phyloP scores from a whole-genome alignment of 306 rosid species.

The Cucurbita pepo region DNA sequence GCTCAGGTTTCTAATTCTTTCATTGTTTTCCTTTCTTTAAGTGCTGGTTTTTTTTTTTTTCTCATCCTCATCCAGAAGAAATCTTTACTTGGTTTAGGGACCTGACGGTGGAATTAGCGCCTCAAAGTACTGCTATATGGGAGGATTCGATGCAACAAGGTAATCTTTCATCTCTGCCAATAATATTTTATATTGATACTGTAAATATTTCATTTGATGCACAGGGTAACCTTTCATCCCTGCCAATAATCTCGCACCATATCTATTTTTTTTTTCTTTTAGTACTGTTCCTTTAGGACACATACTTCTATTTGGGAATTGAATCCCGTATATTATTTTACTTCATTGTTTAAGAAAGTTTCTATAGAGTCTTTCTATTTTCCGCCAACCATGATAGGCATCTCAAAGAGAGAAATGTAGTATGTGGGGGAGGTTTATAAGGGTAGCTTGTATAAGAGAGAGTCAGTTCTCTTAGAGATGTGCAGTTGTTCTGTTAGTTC shows the following conservation, averaged over 20 bases:
- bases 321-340: neutral
- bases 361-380: too few species aligned
- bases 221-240: neutral
- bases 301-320: neutral
- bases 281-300: neutral
- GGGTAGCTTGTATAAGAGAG: too few species aligned
- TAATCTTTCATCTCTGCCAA: conserved; percentile 12
- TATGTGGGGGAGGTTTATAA: too few species aligned
- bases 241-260: neutral
- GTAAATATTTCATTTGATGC: neutral
- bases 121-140: conserved; percentile 82
- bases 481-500: neutral
- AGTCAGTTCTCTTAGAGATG: neutral
- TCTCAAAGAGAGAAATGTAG: too few species aligned
- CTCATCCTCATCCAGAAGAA: conserved; percentile 7
- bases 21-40: conserved; percentile 3
- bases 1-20: conserved; percentile 41
- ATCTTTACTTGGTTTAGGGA: conserved; percentile 36
- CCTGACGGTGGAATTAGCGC: conserved; percentile 95
- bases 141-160: conserved; percentile 97
- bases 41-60: neutral
- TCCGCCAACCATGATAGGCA: too few species aligned
- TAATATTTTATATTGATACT: neutral
- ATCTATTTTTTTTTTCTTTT: neutral
- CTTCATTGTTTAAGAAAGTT: neutral